Evolutionary conservation across 768 basidiomycete species (phyloP).

Genomic region (Polyporus arcularius): DNA sequence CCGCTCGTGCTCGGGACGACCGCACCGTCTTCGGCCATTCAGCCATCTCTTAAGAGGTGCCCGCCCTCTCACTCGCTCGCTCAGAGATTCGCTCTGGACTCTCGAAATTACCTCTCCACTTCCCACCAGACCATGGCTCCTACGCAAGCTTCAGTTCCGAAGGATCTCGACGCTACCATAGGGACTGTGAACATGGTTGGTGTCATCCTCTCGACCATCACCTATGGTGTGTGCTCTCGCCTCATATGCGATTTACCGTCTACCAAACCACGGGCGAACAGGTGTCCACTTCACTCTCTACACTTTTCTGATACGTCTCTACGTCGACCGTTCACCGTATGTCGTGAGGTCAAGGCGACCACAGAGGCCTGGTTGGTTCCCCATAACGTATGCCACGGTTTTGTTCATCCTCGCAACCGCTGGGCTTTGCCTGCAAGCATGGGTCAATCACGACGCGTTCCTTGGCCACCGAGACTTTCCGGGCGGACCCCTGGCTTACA

Average conservation of each 20-base stretch:
- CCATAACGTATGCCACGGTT: conserved; percentile 12
- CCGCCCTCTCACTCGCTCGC: background rate
- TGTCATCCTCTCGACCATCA: conserved; percentile 24
- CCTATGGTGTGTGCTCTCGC: conserved; percentile 25
- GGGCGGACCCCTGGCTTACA: conserved; percentile 27
- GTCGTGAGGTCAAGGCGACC: background rate
- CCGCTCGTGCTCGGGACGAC: background rate
- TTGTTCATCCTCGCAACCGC: conserved; percentile 24
- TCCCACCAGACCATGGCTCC: background rate
- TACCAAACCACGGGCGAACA: background rate
- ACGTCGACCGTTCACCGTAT: background rate
- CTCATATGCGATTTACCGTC: background rate
- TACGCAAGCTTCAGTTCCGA: background rate
- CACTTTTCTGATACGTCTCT: conserved; percentile 4
- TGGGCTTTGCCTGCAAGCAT: conserved; percentile 23
- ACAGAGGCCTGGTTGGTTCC: background rate
- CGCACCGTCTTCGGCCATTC: background rate
- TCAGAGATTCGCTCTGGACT: background rate
- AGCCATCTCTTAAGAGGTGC: background rate
- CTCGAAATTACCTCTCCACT: background rate
- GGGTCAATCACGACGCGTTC: conserved; percentile 27
- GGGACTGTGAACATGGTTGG: conserved; percentile 24
- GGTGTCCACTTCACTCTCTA: conserved; percentile 22
- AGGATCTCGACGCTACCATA: conserved; percentile 1
- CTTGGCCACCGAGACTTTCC: conserved; percentile 20